These are phyloP conservation scores for Tulasnella sp. DNA, from an alignment of 768 basidiomycete genomes.

Conservation along the genomic window DNA sequence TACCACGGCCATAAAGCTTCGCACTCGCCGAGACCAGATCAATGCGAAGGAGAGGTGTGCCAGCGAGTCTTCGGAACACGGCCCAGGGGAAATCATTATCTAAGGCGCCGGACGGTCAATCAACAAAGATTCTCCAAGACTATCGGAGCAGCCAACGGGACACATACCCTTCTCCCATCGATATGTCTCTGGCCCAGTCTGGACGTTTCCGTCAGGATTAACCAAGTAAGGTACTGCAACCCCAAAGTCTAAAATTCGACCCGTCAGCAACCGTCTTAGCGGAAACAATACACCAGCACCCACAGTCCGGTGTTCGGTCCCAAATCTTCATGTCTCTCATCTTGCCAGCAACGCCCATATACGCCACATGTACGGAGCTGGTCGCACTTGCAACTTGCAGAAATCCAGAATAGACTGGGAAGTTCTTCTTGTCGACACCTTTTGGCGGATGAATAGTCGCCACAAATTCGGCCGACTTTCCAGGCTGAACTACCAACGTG, in stretches of 20 bases:
- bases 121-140: not conserved
- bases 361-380: constrained; percentile 42
- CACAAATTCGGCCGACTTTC: constrained; percentile 49
- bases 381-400: constrained; percentile 47
- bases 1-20: not conserved
- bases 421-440: constrained; percentile 48
- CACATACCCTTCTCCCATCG: not conserved
- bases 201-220: not conserved
- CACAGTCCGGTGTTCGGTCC: constrained; percentile 47
- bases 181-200: not conserved
- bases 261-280: not conserved
- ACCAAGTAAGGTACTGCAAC: not conserved
- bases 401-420: constrained; percentile 65
- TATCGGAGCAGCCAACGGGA: not conserved
- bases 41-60: constrained; percentile 19
- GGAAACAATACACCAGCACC: not conserved
- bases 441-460: constrained; percentile 54
- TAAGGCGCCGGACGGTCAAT: not conserved
- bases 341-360: constrained; percentile 51
- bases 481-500: constrained; percentile 53
- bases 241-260: not conserved
- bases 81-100: not conserved
- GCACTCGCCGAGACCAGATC: constrained; percentile 24
- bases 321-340: constrained; percentile 56
- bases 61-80: constrained; percentile 26